Evolutionary conservation across 495 filamentous ascomycete species (phyloP), one percentile per base, ranked within the genome.

Genomic region (Rostrohypoxylon terebratum): DNA sequence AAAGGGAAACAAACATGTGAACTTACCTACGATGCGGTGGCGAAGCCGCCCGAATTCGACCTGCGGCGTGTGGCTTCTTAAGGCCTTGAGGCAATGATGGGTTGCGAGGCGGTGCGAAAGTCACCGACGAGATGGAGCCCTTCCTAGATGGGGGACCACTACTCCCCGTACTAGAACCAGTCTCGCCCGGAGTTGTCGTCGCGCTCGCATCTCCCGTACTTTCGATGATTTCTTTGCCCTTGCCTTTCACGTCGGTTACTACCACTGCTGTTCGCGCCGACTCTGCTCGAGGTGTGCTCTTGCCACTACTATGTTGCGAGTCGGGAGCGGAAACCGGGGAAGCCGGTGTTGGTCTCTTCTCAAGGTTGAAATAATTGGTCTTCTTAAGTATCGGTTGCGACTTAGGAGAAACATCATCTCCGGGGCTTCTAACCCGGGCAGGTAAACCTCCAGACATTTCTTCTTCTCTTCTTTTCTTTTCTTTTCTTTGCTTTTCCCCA

Each of bases 1-100:
- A 59, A 42, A 64, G 51, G 33, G n/a, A 69, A 54, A 71, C 0
- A 42, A 20, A 69, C 3, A 18, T 59, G 2, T 25, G 14, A 33
- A 82, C 83, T 83, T 76, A 85, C 83, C 77, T 83, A 64, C 77
- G 73, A 54, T 83, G 81, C 45, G 80, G 80, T 31, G 83, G 83
- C n/a, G 83, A 85, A 28, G 81, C 81, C n/a, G 78, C 77, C 45
- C 81, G 76, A 34, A 83, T 78, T 16, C 83, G 77, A 51, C 60
- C 71, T 60, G 78, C 80, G 54, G 80, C 79, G 31, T 82, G 83
- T 54, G 79, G 82, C 36, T 82, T 81, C 59, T 81, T 81, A 5
- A 73, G 50, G 25, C 83, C 83, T 50, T 84, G 83, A 18, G 83
- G 83, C 16, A 85, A 78, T 34, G 77, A 77, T 5, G 83, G 82